Conservation (phyloP, 371 early-diverging fungal species). For the Mortierella sp. region DNA sequence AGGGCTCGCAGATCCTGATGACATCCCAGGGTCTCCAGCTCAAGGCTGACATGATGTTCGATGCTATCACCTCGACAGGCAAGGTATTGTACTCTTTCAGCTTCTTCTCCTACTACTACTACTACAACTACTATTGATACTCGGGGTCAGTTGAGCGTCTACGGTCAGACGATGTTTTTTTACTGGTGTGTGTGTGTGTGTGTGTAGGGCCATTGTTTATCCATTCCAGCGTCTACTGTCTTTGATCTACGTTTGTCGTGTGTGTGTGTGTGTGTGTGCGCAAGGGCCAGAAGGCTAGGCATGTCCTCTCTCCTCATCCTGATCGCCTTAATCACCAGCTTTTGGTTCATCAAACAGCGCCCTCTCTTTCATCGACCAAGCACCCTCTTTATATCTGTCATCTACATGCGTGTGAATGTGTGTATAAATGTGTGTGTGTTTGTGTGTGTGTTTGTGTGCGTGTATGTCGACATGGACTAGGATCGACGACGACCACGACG, state of each 20-base stretch:
- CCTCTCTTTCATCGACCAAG: background rate
- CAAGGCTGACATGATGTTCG: constrained; percentile 60
- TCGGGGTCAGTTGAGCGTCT: no score
- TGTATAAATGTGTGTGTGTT: no score
- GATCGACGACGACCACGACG: no score
- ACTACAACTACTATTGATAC: background rate
- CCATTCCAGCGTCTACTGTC: constrained; percentile 17
- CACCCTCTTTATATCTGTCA: no score
- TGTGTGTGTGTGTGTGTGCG: constrained; percentile 28
- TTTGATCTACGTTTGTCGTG: background rate
- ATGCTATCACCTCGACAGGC: constrained; percentile 60
- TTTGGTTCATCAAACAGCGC: background rate
- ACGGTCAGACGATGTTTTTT: constrained; percentile 61
- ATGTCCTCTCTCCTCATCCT: no score
- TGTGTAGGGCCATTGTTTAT: constrained; percentile 10
- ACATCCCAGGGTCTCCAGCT: constrained; percentile 68
- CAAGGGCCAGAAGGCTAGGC: constrained; percentile 24
- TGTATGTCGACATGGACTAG: no score
- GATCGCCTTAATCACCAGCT: background rate
- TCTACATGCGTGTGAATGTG: no score
- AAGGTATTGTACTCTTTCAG: constrained; percentile 51
- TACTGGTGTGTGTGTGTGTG: constrained; percentile 25
- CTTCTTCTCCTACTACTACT: no score
- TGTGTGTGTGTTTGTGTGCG: no score
- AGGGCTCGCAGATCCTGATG: constrained; percentile 67